Base-by-base conservation (phyloP, 2,329 filamentous ascomycete genomes). In the Aspergillus nomiae region DNA sequence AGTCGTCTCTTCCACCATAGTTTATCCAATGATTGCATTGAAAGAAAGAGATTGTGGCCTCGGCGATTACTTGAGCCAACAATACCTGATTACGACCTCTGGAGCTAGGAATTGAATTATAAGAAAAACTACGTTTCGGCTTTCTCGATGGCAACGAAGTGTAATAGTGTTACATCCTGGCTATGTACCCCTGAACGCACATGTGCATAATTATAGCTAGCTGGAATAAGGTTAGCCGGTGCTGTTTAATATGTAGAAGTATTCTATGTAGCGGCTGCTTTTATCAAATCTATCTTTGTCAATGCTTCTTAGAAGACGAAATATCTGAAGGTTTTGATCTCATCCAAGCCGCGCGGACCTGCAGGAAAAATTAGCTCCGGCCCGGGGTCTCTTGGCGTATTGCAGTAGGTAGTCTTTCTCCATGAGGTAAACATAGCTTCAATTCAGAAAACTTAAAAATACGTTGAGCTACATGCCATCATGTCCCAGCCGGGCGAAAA, bases 401-500 rank as follows among this genome's bases (percentile, higher is more conserved):
- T 4, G 4, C 28, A n/a, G 16, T 19, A 48, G 10, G 16, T 19
- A 48, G 10, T 32, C n/a, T 32, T n/a, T 21, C 26, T 21, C 26
- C 32, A 54, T 34, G 19, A 9, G 16, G n/a, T 34, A 16, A 53
- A 53, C n/a, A 30, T 14, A 34, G n/a, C 8, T 36, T 12, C n/a
- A 14, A 24, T 38, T 21, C 30, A n/a, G 12, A 36, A 36, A 6
- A 26, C n/a, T 26, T 36, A 24, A 5, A 28, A 11, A 41, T 26
- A 36, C 14, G 24, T 55, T 38, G 16, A 51, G 16, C 7, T 19
- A 16, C 30, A 36, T 14, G 12, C 12, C 28, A 65, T 34, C 30
- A 72, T 75, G 73, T 55, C 65, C 34, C 63, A 58, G 43, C 38
- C 63, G 48, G 62, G 60, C 38, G 63, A 69, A 62, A 65, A 65